Evolutionary conservation across 108 stramenopile species (phyloP).

Genomic region (Skeletonema grethae): DNA sequence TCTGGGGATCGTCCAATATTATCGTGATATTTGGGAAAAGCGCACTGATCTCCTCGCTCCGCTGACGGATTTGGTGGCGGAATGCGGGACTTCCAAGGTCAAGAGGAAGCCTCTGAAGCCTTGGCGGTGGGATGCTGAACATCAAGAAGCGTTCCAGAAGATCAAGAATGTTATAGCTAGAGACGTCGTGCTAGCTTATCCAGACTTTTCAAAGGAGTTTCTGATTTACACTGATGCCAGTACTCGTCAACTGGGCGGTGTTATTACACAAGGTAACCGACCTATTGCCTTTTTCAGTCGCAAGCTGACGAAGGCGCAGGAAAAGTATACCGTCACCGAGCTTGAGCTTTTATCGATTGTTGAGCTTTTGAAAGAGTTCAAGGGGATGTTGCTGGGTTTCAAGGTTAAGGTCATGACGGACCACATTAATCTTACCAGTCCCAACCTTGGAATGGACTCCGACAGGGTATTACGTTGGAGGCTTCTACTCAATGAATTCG

Average conservation of each 20-base stretch:
- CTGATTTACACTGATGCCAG: conserved; percentile 50
- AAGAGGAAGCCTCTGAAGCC: too few species aligned
- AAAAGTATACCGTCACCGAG: conserved; percentile 34
- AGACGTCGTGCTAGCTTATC: conserved; percentile 25
- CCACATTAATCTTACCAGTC: conserved; percentile 14
- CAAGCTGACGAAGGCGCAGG: conserved; percentile 40
- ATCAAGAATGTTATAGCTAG: conserved; percentile 16
- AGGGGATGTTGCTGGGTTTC: conserved; percentile 17
- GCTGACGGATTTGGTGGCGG: too few species aligned
- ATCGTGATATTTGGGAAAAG: too few species aligned
- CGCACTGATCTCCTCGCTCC: too few species aligned
- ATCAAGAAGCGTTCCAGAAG: conserved; percentile 7
- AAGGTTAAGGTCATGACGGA: conserved; percentile 11
- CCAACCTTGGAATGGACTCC: conserved; percentile 9
- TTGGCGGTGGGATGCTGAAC: too few species aligned
- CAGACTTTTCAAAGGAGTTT: conserved; percentile 51
- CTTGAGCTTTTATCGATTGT: conserved; percentile 45
- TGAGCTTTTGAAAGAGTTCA: conserved; percentile 51
- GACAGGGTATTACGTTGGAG: conserved; percentile 38
- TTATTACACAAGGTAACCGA: conserved; percentile 42
- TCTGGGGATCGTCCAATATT: too few species aligned
- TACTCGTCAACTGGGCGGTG: conserved; percentile 42
- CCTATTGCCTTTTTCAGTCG: conserved; percentile 54
- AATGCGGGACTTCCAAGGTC: too few species aligned
- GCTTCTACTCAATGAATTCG: conserved; percentile 38